Base-by-base conservation (phyloP, 75 land plant species). In the Cupressus sempervirens region DNA sequence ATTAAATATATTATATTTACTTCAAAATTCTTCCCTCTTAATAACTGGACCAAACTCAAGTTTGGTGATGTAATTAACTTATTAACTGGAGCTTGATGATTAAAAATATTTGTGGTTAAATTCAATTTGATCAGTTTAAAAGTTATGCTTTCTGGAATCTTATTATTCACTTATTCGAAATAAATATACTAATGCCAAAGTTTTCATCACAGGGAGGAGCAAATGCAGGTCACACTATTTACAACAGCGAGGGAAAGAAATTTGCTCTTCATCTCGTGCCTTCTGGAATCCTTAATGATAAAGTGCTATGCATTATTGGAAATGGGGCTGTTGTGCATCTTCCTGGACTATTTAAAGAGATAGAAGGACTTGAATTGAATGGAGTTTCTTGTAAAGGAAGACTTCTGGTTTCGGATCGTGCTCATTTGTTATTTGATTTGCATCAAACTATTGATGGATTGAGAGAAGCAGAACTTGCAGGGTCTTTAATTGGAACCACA, bases 221-320 rank as follows among this genome's bases (percentile, higher is more conserved):
- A 77, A 97, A 97, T 91, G 99, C 99, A 83, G 99, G 99, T 23
- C 99, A 97, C 84, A 96, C 99, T 5, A 96, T 97, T 76, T 97
- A 97, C 87, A 96, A 97, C 76, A 76, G 90, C 32, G 96, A 97
- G 88, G 99, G 98, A 10, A 90, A 94, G 86, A 97, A 94, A 88
- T 97, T 96, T 92, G 96, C 98, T 16, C 94, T 97, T 67, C 99
- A 96, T 81, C 95, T 97, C 82, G 94, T 97, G 43, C 99, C 99
- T 1, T 96, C 98, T 7, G 99, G 98, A n/a, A 97, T 97, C 38
- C 91, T 97, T 12, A 93, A 96, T 88, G 94, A 90, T 86, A 92
- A 92, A 23, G 88, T 98, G 8, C 36, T 93, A 2, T 97, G 99
- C 85, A 90, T 97, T 16, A 90, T 97, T 87, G 99, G 99, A 53